Evolutionary conservation across 306 rosid genomes (phyloP), one percentile per base, ranked within the genome.

Genomic region (Adenanthera pavonina): DNA sequence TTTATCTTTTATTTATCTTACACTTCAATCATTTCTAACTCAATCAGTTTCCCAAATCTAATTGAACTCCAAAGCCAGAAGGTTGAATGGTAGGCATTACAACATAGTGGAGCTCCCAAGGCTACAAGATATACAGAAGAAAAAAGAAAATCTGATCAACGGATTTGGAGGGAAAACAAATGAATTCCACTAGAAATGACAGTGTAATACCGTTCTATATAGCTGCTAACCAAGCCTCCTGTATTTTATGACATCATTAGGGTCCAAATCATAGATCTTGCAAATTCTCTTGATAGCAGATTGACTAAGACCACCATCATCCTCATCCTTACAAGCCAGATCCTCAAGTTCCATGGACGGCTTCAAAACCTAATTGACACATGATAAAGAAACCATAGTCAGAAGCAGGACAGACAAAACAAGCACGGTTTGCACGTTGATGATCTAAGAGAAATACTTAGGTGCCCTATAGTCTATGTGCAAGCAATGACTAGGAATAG

Each of bases 261-360:
- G 70, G 83, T 88, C 87, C 84, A 93, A 89, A 74, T 92, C 84
- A 83, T 87, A 95, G 71, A 82, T 78, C 88, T 86, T 85, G 92
- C 98, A 95, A 8, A 93, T 90, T 15, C 86, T 81, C 59, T 33
- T 47, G 41, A 95, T 88, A 66, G 84, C 88, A 33, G 60, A 49
- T 83, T 79, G 75, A 51, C 91, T 83, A 14, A 92, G 92, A 75
- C 91, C 91, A 0, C 74, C 84, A 54, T 74, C 76, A 49, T 73
- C 74, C 57, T 83, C 84, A 3, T 11, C 70, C 33, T 46, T 77
- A 57, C 82, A 69, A 78, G 43, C 43, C 12, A 95, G 88, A 59
- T 81, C 61, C 72, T 95, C 96, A 5, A 95, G 94, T 69, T 86
- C 89, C 87, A 82, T 65, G 0, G 93, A 93, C 52, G 98, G 96